Evolutionary conservation across 2,329 filamentous ascomycete genomes (phyloP).

Genomic region (Trichoderma sp.): DNA sequence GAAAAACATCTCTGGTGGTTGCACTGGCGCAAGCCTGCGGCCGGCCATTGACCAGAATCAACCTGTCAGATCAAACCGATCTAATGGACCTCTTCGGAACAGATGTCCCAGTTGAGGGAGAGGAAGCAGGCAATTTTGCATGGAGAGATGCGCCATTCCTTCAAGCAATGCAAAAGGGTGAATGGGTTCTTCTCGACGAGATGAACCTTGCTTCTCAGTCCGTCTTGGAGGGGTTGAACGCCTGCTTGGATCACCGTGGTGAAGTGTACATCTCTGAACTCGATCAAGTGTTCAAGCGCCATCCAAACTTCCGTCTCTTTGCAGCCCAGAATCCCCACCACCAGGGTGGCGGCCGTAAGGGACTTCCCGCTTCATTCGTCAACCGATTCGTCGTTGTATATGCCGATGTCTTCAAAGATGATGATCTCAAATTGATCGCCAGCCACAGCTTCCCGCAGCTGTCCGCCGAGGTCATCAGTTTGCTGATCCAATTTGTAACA

Average conservation of each 20-base stretch:
- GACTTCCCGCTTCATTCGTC: conserved; percentile 90
- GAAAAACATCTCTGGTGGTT: conserved; percentile 90
- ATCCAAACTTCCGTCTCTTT: conserved; percentile 89
- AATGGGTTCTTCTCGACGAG: conserved; percentile 96
- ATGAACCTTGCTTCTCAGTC: conserved; percentile 99
- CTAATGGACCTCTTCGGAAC: conserved; percentile 97
- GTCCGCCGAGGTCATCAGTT: conserved; percentile 55
- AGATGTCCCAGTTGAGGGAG: conserved; percentile 93
- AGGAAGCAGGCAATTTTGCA: conserved; percentile 82
- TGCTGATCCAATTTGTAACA: conserved; percentile 77
- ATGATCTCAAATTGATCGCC: conserved; percentile 82
- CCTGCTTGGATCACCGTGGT: conserved; percentile 92
- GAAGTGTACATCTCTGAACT: conserved; percentile 95
- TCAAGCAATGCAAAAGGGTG: conserved; percentile 91
- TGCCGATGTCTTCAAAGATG: conserved; percentile 79
- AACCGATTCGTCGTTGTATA: conserved; percentile 98
- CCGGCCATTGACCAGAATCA: conserved; percentile 84
- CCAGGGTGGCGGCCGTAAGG: conserved; percentile 93
- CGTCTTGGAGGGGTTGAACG: conserved; percentile 92
- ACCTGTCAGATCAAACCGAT: conserved; percentile 96
- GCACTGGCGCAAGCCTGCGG: conserved; percentile 79
- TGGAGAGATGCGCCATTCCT: conserved; percentile 96
- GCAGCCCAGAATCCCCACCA: conserved; percentile 97
- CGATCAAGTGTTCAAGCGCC: conserved; percentile 87
- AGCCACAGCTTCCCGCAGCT: conserved; percentile 70